Conservation (phyloP, 2,329 filamentous ascomycete species). For the Cytospora schulzeri region DNA sequence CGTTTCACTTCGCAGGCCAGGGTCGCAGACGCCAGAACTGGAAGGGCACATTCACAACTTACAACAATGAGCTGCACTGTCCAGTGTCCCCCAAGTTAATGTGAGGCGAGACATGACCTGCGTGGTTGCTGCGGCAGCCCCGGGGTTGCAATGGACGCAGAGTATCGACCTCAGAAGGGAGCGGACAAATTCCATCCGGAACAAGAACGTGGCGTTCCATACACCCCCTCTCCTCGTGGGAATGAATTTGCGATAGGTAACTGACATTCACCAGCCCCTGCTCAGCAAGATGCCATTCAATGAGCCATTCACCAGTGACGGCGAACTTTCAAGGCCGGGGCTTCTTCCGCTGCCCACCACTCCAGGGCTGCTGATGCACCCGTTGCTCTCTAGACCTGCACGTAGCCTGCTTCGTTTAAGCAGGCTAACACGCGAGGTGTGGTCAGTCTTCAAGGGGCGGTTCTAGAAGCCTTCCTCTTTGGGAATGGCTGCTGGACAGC, state of each 20-base stretch:
- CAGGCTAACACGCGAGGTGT: neutral
- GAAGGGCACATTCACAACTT: no score
- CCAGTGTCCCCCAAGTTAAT: no score
- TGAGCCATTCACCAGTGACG: neutral
- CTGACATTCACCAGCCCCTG: neutral
- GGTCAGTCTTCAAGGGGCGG: no score
- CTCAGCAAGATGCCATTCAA: neutral
- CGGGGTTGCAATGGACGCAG: neutral
- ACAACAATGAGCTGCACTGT: no score
- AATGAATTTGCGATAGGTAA: neutral
- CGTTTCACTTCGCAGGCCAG: no score
- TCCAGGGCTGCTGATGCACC: neutral
- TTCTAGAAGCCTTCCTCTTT: neutral
- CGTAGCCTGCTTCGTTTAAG: neutral
- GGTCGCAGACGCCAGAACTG: no score
- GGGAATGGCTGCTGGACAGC: neutral
- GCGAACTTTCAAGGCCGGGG: neutral
- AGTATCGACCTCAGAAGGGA: neutral
- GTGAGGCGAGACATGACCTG: no score
- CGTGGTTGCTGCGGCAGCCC: neutral
- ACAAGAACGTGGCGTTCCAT: neutral
- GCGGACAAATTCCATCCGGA: neutral
- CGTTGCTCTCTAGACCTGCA: neutral
- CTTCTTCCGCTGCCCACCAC: neutral
- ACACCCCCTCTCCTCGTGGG: neutral